Base-by-base conservation (phyloP, 2,329 filamentous ascomycete species). In the Talaromyces sp. region DNA sequence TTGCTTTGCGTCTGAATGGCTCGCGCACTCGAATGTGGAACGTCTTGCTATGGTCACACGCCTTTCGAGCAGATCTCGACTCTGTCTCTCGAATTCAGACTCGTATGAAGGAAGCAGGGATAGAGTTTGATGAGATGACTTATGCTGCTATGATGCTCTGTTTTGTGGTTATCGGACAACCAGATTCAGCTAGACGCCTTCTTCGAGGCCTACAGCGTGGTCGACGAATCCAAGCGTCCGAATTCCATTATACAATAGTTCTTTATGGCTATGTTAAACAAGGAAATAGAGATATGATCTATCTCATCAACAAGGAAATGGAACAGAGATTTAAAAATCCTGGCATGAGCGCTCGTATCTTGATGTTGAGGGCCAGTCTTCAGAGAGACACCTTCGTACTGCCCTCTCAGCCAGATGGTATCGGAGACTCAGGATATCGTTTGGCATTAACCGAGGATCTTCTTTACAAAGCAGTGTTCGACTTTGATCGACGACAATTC, bases 21-120 rank as follows among this genome's bases (percentile, higher is more conserved):
- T 76, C 80, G 1, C 76, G 81, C 21, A 85, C 85, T 2, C 77
- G 80, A 33, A 83, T 91, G 67, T 97, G 89, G 89, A 96, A 97
- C 67, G 80, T 84, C 55, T 74, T 97, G 33, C 76, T 97, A 4
- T 79, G 81, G 57, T 83, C 87, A 60, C 81, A 91, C 69, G 89
- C 89, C 6, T 75, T 83, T 57, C 80, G 82, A 6, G 82, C 87
- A 57, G 80, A 88, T 60, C 65, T 85, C 28, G 69, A 76, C 21
- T 77, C 77, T n/a, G 77, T 81, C 15, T 78, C 81, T 62, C 75
- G 78, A 55, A 70, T 84, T 2, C 82, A 85, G 63, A 71, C 74
- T 31, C 75, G 76, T 56, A 88, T 89, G 83, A 71, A 78, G 48
- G 67, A 75, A 4, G 70, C 76, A 40, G 71, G 76, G 0, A 73